phyloP scores from a whole-genome alignment of 139 green algal species.

The Tetraselmis chui region DNA sequence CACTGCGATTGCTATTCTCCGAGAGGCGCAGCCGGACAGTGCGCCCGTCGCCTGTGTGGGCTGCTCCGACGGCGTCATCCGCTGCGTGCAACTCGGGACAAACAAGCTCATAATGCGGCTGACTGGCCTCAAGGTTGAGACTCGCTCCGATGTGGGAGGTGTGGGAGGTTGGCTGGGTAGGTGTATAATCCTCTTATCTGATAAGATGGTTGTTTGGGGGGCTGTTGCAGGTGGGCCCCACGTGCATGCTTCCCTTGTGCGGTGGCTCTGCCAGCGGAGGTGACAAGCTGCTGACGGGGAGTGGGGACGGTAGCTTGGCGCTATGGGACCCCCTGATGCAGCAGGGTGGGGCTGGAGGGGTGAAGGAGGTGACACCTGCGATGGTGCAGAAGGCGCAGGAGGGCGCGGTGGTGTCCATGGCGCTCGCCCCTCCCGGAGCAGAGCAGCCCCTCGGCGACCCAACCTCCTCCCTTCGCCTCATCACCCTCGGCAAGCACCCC shows the following conservation, averaged over 20 bases:
- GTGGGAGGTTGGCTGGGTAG: neutral
- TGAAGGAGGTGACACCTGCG: constrained; percentile 26
- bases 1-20: constrained; percentile 37
- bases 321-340: constrained; percentile 50
- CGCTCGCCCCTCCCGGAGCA: neutral
- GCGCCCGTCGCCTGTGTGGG: neutral
- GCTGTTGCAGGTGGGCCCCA: neutral
- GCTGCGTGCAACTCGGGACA: neutral
- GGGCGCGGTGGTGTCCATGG: constrained; percentile 27
- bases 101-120: neutral
- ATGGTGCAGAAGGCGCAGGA: constrained; percentile 48
- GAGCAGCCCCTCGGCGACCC: neutral
- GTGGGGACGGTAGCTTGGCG: constrained; percentile 38
- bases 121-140: neutral
- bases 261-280: neutral
- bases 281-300: constrained; percentile 40
- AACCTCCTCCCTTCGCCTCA: neutral
- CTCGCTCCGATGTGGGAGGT: neutral
- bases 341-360: constrained; percentile 1
- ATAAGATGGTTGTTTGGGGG: neutral
- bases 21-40: constrained; percentile 31
- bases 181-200: too few species aligned
- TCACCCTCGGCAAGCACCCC: neutral
- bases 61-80: constrained; percentile 20
- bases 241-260: neutral